Conservation (phyloP, 257 asterid species). For the Nicotiana knightiana region DNA sequence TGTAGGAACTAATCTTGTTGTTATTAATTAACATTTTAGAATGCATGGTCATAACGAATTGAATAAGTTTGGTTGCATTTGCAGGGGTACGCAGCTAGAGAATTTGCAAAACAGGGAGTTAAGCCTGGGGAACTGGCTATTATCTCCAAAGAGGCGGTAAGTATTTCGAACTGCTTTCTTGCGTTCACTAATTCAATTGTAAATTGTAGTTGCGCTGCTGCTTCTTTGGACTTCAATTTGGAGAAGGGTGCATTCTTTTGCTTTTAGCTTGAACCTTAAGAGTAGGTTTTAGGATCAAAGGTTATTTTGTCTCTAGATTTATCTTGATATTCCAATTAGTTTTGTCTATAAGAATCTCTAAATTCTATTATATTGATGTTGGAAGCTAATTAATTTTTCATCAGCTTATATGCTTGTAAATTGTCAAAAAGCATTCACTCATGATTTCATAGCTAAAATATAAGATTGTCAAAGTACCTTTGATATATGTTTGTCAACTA, state of each 20-base stretch:
- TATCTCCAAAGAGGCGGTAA: conserved; percentile 93
- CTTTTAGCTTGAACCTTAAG: neutral
- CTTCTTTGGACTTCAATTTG: neutral
- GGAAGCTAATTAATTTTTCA: neutral
- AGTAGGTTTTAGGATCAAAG: neutral
- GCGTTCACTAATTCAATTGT: neutral
- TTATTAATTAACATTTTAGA: neutral
- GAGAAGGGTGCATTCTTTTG: neutral
- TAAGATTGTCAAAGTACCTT: neutral
- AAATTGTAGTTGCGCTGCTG: neutral
- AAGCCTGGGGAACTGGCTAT: conserved; percentile 81
- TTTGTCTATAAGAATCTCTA: neutral
- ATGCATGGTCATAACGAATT: neutral
- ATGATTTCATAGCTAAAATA: neutral
- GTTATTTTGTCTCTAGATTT: neutral
- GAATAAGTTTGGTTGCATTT: conserved; percentile 8
- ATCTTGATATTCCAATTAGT: neutral
- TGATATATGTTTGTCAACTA: neutral
- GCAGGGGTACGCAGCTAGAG: conserved; percentile 98
- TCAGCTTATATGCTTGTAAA: neutral
- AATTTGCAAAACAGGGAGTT: conserved; percentile 88
- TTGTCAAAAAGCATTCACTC: neutral
- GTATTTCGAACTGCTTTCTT: conserved; percentile 14
- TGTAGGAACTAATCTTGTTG: neutral
- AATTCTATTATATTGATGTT: neutral